phyloP scores from a whole-genome alignment of 345 rosid genomes.

The Moringa oleifera region DNA sequence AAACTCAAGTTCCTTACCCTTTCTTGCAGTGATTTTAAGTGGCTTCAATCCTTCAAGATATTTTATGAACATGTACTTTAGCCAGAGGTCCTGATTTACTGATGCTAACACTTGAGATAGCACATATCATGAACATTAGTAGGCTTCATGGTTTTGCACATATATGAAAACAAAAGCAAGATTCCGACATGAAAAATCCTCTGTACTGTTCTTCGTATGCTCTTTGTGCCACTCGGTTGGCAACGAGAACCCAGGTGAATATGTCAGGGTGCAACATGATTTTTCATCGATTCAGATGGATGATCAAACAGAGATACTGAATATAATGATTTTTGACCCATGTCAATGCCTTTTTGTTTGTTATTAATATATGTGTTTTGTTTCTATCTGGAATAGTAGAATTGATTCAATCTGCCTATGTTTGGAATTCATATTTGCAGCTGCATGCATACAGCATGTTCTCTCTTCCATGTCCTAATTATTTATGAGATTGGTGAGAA shows the following conservation, averaged over 20 bases:
- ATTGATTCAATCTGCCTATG: not conserved
- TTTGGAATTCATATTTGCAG: too few species aligned
- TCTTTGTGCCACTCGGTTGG: slow-evolving; percentile 13
- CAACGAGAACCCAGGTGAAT: slow-evolving; percentile 15
- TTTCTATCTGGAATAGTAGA: not conserved
- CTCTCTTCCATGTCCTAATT: too few species aligned
- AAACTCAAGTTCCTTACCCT: not conserved
- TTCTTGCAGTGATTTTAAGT: slow-evolving; percentile 75
- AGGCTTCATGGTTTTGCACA: slow-evolving; percentile 13
- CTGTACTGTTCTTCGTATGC: slow-evolving; percentile 12
- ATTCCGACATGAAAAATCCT: slow-evolving; percentile 14
- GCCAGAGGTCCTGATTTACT: slow-evolving; percentile 54
- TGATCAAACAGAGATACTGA: slow-evolving; percentile 17
- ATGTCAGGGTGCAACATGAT: slow-evolving; percentile 16
- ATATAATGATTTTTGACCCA: slow-evolving; percentile 25
- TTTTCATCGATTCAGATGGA: slow-evolving; percentile 16
- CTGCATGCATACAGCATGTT: too few species aligned
- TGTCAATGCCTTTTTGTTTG: slow-evolving; percentile 5
- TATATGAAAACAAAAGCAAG: slow-evolving; percentile 13
- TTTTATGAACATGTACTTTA: slow-evolving; percentile 84
- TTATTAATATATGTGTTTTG: slow-evolving; percentile 15
- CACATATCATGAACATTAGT: slow-evolving; percentile 1
- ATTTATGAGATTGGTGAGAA: too few species aligned
- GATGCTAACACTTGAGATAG: slow-evolving; percentile 17
- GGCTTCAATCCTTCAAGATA: slow-evolving; percentile 99